Conservation (phyloP, 2,329 filamentous ascomycete species). For the Pseudohalonectria lignicola region DNA sequence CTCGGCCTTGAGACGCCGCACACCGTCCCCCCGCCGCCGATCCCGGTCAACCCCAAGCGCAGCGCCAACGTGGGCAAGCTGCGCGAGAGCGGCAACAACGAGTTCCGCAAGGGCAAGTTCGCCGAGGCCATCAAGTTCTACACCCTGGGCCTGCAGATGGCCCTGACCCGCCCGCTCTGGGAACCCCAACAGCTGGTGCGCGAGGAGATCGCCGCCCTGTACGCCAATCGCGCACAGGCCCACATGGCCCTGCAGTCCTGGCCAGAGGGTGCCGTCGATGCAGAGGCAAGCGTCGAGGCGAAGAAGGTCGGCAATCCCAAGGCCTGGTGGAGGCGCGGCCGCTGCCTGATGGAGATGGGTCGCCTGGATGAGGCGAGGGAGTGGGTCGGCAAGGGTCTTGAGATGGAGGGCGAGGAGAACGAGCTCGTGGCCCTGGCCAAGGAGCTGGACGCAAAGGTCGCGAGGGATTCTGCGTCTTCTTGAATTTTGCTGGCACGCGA, state of each 20-base stretch:
- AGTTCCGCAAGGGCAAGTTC: constrained; percentile 69
- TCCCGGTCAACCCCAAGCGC: constrained; percentile 89
- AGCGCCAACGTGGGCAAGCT: constrained; percentile 81
- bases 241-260: constrained; percentile 74
- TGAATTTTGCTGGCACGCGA: too few species aligned
- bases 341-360: constrained; percentile 85
- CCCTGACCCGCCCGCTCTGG: constrained; percentile 70
- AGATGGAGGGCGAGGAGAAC: constrained; percentile 66
- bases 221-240: constrained; percentile 82
- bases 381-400: constrained; percentile 67
- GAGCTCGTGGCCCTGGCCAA: constrained; percentile 53
- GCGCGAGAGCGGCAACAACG: constrained; percentile 73
- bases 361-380: constrained; percentile 69
- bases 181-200: constrained; percentile 74
- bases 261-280: constrained; percentile 80
- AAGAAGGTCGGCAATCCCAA: constrained; percentile 83
- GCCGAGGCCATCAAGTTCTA: constrained; percentile 72
- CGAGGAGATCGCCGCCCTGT: constrained; percentile 72
- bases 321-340: constrained; percentile 84
- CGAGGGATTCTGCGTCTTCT: too few species aligned
- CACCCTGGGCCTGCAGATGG: constrained; percentile 83
- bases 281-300: constrained; percentile 77
- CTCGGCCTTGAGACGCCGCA: constrained; percentile 52
- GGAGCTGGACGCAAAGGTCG: constrained; percentile 39
- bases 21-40: constrained; percentile 67